These are phyloP conservation scores for Fusarium continuum DNA, from an alignment of 2,329 filamentous ascomycete genomes.

Conservation along the genomic window DNA sequence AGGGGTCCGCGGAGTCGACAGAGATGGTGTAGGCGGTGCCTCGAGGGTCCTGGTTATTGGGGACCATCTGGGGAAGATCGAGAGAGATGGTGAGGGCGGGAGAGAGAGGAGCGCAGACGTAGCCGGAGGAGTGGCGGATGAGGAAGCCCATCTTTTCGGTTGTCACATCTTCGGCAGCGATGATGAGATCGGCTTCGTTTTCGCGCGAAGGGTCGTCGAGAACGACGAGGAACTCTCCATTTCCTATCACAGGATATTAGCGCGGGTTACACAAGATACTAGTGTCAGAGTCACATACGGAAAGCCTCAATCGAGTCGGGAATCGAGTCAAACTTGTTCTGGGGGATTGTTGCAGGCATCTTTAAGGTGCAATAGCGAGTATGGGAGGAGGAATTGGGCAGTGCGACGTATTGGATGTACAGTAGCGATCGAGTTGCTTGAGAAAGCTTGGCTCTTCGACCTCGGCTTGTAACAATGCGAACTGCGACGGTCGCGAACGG, in stretches of 20 bases:
- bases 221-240: conserved; percentile 93
- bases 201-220: conserved; percentile 93
- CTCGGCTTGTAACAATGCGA: conserved; percentile 31
- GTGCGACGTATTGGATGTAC: not conserved
- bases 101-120: conserved; percentile 88
- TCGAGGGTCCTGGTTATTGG: conserved; percentile 78
- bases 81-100: conserved; percentile 74
- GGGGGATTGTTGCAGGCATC: conserved; percentile 63
- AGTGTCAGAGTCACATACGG: conserved; percentile 56
- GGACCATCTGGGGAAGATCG: conserved; percentile 89
- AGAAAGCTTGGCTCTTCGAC: conserved; percentile 16
- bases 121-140: conserved; percentile 88
- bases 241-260: conserved; percentile 56
- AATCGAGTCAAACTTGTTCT: conserved; percentile 70
- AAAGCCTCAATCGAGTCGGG: conserved; percentile 71
- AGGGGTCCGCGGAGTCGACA: conserved; percentile 78
- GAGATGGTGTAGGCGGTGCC: conserved; percentile 93
- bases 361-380: conserved; percentile 15
- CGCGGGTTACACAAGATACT: not conserved
- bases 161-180: conserved; percentile 85
- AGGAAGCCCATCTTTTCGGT: conserved; percentile 95
- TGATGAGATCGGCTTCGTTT: conserved; percentile 98
- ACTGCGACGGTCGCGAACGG: conserved; percentile 34
- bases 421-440: not conserved
- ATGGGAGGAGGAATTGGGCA: conserved; percentile 1